Percentiles rank a stretch among this genome's conserved stretches.
Evolutionary conservation across 2,329 filamentous ascomycete species (phyloP).

Genomic region (Biscogniauxia mediterranea): DNA sequence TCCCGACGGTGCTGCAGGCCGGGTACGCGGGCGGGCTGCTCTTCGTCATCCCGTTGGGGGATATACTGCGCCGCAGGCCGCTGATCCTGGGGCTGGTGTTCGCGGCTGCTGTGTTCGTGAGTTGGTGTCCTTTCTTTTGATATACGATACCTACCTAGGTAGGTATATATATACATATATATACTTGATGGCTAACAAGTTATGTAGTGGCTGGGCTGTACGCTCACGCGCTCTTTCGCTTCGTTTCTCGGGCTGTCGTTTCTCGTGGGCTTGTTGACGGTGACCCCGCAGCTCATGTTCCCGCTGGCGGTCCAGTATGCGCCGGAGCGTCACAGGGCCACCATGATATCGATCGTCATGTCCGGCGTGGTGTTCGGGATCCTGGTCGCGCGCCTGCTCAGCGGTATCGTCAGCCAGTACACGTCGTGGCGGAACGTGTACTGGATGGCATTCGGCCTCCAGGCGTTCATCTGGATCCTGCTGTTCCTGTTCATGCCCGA

Average conservation of each 20-base stretch:
- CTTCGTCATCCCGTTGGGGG: conserved; percentile 74
- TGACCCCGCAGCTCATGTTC: conserved; percentile 78
- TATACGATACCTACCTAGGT: not conserved
- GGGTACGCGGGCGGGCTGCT: conserved; percentile 74
- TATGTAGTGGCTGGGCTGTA: conserved; percentile 64
- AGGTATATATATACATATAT: too few species aligned
- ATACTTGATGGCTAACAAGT: too few species aligned
- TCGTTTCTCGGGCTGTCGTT: conserved; percentile 71
- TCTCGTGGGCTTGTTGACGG: conserved; percentile 72
- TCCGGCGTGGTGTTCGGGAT: conserved; percentile 75
- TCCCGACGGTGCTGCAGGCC: conserved; percentile 76
- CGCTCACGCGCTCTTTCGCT: conserved; percentile 62
- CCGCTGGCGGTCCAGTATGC: conserved; percentile 78
- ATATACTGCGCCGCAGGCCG: conserved; percentile 63
- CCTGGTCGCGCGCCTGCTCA: conserved; percentile 71
- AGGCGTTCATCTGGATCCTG: conserved; percentile 62
- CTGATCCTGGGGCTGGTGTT: conserved; percentile 68
- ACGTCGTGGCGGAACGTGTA: conserved; percentile 75
- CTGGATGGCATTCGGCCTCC: conserved; percentile 71
- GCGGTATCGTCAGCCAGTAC: conserved; percentile 72
- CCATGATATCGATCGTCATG: conserved; percentile 70
- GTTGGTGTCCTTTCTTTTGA: conserved; percentile 24
- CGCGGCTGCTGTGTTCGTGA: conserved; percentile 65
- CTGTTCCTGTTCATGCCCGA: conserved; percentile 77
- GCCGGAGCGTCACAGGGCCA: conserved; percentile 64